These are phyloP conservation scores for Micractinium conductrix DNA, from an alignment of 139 green algal genomes.

Conservation along the genomic window DNA sequence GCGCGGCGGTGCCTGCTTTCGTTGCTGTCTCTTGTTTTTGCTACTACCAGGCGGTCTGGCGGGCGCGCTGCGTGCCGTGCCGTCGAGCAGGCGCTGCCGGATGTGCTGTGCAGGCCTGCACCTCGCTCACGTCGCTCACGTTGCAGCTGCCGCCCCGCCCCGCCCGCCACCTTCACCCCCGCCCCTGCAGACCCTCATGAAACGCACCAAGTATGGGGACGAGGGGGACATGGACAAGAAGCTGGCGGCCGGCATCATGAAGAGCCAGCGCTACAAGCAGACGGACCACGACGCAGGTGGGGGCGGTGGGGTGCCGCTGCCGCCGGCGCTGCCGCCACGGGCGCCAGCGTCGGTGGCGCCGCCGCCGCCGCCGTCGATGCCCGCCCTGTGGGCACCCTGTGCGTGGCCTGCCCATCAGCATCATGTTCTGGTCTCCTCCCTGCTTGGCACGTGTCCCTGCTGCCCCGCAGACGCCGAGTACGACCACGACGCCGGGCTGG, in stretches of 20 bases:
- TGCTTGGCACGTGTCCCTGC: neutral
- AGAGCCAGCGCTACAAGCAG: slow-evolving; percentile 39
- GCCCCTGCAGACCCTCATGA: slow-evolving; percentile 82
- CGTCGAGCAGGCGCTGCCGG: too few relatives aligned
- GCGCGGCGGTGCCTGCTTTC: too few relatives aligned
- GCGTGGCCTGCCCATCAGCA: too few relatives aligned
- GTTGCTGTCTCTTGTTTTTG: too few relatives aligned
- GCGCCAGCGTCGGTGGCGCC: too few relatives aligned
- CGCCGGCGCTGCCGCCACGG: too few relatives aligned
- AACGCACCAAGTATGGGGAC: slow-evolving; percentile 67
- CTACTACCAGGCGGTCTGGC: too few relatives aligned
- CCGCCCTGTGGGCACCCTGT: too few relatives aligned
- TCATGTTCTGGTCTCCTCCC: neutral
- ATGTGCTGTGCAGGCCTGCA: too few relatives aligned
- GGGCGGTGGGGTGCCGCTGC: neutral
- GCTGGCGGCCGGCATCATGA: slow-evolving; percentile 80
- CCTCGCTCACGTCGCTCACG: too few relatives aligned
- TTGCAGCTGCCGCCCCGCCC: neutral
- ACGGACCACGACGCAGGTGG: slow-evolving; percentile 36
- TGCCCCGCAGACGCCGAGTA: slow-evolving; percentile 89
- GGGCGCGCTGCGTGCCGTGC: too few relatives aligned
- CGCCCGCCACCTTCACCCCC: neutral
- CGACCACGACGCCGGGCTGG: slow-evolving; percentile 90
- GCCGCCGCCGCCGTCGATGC: too few relatives aligned
- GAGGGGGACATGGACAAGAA: slow-evolving; percentile 74